A percentile compares a stretch with the other conserved stretches of the same genome.
These are phyloP conservation scores for Trametes cinnabarina DNA, from an alignment of 768 basidiomycete species.

Conservation along the genomic window DNA sequence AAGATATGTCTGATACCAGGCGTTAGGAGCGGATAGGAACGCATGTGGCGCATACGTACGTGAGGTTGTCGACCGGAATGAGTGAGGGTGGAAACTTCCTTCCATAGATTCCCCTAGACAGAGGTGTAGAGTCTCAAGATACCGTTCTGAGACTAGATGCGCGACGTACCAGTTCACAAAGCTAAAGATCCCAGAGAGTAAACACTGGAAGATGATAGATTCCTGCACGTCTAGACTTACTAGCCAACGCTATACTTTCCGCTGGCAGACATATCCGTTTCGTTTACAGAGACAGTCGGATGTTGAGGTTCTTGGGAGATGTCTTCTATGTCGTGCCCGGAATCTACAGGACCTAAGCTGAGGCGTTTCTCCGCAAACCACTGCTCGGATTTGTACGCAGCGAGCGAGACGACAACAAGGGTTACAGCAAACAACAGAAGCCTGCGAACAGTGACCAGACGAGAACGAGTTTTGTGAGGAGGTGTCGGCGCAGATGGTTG, in stretches of 20 bases:
- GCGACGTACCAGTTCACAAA: conserved; percentile 70
- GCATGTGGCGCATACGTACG: conserved; percentile 47
- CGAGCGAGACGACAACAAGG: conserved; percentile 38
- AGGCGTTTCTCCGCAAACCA: conserved; percentile 30
- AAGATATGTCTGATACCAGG: conserved; percentile 65
- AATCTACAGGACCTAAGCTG: background rate
- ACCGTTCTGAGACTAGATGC: background rate
- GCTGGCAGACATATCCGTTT: conserved; percentile 36
- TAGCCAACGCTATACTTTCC: conserved; percentile 82
- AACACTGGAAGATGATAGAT: too few relatives aligned
- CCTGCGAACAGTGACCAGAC: conserved; percentile 29
- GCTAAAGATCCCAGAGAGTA: conserved; percentile 34
- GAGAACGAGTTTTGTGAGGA: conserved; percentile 24
- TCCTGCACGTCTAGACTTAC: too few relatives aligned
- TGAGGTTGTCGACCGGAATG: conserved; percentile 83
- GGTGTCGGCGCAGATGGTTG: conserved; percentile 20
- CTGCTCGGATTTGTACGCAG: conserved; percentile 45
- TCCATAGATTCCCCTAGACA: conserved; percentile 86
- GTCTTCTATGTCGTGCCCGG: conserved; percentile 7
- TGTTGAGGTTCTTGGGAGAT: background rate
- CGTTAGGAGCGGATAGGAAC: background rate
- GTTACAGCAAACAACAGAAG: conserved; percentile 36
- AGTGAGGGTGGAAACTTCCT: conserved; percentile 85
- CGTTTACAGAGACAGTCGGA: background rate
- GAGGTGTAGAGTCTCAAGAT: background rate